These are phyloP conservation scores for Zymoseptoria tritici DNA, from an alignment of 2,329 filamentous ascomycete species.

Conservation along the genomic window DNA sequence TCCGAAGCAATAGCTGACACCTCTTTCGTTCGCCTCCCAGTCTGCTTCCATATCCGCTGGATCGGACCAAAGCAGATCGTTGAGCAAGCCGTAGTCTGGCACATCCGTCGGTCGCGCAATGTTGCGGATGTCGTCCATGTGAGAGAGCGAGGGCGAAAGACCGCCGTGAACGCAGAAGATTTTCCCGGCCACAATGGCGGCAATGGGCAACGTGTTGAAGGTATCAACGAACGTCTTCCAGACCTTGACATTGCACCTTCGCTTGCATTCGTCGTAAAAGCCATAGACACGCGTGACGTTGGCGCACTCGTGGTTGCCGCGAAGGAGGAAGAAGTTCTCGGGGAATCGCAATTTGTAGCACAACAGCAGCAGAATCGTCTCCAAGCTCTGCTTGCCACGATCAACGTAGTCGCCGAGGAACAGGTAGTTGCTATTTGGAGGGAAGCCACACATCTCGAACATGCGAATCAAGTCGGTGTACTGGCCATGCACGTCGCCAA, in stretches of 20 bases:
- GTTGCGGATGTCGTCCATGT: constrained; percentile 97
- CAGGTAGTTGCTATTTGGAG: constrained; percentile 82
- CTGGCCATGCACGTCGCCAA: constrained; percentile 93
- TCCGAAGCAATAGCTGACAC: constrained; percentile 96
- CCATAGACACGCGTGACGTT: constrained; percentile 94
- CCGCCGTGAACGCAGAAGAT: constrained; percentile 98
- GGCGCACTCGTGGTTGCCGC: constrained; percentile 94
- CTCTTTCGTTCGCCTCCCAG: constrained; percentile 95
- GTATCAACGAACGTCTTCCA: constrained; percentile 98
- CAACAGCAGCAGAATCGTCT: constrained; percentile 84
- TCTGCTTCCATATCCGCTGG: constrained; percentile 92
- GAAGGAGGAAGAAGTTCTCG: constrained; percentile 92
- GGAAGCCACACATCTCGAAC: constrained; percentile 98
- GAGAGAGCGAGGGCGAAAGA: constrained; percentile 79
- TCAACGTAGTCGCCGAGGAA: constrained; percentile 97
- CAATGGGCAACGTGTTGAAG: constrained; percentile 92
- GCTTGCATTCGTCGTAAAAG: constrained; percentile 97
- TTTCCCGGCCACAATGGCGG: constrained; percentile 92
- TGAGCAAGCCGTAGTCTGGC: constrained; percentile 89
- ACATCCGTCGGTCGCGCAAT: constrained; percentile 95
- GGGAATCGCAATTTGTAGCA: constrained; percentile 98
- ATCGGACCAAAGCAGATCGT: constrained; percentile 94
- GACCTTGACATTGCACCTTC: constrained; percentile 89
- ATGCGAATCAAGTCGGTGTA: constrained; percentile 93
- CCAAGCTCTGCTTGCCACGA: constrained; percentile 87